Conservation (phyloP, 2,329 filamentous ascomycete genomes). For the Pleoardoris graminearum region DNA sequence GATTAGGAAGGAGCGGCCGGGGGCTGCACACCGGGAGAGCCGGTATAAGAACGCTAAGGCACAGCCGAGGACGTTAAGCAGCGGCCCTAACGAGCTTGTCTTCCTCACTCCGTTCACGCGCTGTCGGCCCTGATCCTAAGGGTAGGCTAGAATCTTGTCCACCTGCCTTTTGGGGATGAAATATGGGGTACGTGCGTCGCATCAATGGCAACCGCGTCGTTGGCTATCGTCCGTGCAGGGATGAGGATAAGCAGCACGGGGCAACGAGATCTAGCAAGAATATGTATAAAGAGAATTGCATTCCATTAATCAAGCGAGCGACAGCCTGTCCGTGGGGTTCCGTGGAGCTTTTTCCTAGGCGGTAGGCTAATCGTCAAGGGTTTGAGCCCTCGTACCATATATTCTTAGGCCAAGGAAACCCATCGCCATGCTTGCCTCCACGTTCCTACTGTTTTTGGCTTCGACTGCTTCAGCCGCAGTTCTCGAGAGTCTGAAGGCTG, state of each 20-base stretch:
- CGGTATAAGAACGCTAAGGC: constrained; percentile 1
- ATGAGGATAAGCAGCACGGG: not conserved
- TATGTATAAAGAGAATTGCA: not conserved
- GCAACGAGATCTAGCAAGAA: not conserved
- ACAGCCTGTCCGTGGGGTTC: not conserved
- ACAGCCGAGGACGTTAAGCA: not conserved
- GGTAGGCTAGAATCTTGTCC: not conserved
- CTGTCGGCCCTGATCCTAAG: not conserved
- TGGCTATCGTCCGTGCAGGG: not conserved
- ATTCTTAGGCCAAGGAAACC: no score
- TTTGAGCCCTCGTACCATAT: no score
- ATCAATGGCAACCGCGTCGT: not conserved
- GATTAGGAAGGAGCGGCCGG: not conserved
- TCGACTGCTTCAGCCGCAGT: constrained; percentile 1
- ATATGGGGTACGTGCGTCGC: not conserved
- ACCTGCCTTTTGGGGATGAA: not conserved
- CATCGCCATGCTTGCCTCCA: not conserved
- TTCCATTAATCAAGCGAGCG: not conserved
- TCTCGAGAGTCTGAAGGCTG: not conserved
- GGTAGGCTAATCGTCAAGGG: not conserved
- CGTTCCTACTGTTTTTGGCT: constrained; percentile 1
- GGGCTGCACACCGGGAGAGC: not conserved
- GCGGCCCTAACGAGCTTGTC: not conserved
- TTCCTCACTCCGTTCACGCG: not conserved
- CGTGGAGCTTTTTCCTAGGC: not conserved